phyloP scores from a whole-genome alignment of 2,329 filamentous ascomycete species.

The Thielaviopsis populi region DNA sequence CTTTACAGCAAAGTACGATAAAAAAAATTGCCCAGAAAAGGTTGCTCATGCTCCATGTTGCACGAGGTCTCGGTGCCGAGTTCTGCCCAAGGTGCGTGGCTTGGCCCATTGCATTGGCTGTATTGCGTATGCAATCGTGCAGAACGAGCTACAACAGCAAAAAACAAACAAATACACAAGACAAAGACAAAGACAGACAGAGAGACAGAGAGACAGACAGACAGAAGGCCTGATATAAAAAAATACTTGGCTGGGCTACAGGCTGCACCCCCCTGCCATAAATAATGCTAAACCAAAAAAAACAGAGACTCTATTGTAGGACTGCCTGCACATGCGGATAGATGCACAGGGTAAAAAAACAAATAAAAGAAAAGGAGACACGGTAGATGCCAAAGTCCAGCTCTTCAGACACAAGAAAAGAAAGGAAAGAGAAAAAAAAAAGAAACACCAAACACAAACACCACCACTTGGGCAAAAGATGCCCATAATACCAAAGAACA shows the following conservation, averaged over 20 bases:
- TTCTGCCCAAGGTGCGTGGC: no score
- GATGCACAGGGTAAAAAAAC: background rate
- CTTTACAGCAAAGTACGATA: no score
- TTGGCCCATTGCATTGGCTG: no score
- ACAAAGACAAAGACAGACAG: no score
- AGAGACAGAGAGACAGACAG: no score
- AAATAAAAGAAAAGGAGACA: background rate
- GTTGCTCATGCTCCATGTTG: no score
- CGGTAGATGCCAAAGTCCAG: background rate
- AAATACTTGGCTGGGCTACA: no score
- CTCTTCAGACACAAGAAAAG: background rate
- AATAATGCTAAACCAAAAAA: background rate
- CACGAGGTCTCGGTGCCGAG: no score
- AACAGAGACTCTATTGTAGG: background rate
- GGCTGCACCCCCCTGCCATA: no score
- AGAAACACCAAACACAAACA: background rate
- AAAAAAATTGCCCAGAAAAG: no score
- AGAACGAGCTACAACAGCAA: background rate
- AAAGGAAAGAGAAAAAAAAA: background rate
- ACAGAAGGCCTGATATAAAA: background rate
- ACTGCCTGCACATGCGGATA: background rate
- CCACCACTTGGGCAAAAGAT: background rate
- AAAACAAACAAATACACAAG: background rate
- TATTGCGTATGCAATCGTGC: no score
- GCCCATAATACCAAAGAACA: background rate